Evolutionary conservation across 768 basidiomycete genomes (phyloP).

Genomic region (Rhodotorula diobovata): DNA sequence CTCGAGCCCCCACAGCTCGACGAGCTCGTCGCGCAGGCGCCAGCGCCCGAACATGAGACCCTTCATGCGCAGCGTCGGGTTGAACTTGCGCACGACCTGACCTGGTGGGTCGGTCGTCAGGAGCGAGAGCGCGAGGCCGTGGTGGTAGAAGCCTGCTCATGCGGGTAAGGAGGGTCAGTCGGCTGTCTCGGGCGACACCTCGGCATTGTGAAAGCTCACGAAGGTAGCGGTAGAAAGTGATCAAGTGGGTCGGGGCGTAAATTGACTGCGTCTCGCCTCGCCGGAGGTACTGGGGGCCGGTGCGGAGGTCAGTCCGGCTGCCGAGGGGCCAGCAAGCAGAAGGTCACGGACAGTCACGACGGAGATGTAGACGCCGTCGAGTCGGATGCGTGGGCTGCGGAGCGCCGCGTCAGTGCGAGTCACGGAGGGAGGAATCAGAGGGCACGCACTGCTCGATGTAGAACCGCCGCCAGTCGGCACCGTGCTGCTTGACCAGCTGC

Average conservation of each 20-base stretch:
- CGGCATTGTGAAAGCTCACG: background rate
- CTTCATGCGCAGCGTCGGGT: conserved; percentile 31
- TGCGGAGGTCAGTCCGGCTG: background rate
- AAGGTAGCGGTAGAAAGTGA: conserved; percentile 43
- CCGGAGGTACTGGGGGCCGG: conserved; percentile 35
- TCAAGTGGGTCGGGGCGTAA: conserved; percentile 38
- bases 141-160: conserved; percentile 34
- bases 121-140: conserved; percentile 42
- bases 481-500: conserved; percentile 30
- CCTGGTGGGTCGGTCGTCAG: conserved; percentile 40
- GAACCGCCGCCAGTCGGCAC: conserved; percentile 39
- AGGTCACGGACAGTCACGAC: conserved; percentile 26
- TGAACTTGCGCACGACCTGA: conserved; percentile 35
- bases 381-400: conserved; percentile 37
- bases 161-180: background rate
- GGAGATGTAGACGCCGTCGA: conserved; percentile 41
- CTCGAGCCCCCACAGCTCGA: conserved; percentile 33
- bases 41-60: conserved; percentile 37
- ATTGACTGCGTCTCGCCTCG: conserved; percentile 31
- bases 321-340: background rate
- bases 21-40: conserved; percentile 35
- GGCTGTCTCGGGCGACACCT: background rate
- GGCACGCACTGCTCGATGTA: conserved; percentile 41
- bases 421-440: background rate
- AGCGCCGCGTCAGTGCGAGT: background rate